Evolutionary conservation across 2,329 filamentous ascomycete genomes (phyloP).

Genomic region (Penicillium sp.): DNA sequence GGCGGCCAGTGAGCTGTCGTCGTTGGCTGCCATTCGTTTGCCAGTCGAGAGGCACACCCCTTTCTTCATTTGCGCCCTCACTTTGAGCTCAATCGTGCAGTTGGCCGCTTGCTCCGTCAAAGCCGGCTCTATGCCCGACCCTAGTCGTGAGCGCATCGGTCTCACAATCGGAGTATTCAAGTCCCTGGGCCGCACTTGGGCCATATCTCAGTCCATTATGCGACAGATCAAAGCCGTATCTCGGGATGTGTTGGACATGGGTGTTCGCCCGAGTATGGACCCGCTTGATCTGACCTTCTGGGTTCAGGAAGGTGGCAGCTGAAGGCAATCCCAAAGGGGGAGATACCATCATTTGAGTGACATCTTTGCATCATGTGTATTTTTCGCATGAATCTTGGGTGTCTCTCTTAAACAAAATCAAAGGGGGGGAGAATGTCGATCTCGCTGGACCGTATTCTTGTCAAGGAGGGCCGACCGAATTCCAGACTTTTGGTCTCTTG

Average conservation of each 20-base stretch:
- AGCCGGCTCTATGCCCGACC: conserved; percentile 57
- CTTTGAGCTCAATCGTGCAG: conserved; percentile 76
- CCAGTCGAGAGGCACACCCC: conserved; percentile 72
- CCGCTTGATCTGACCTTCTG: conserved; percentile 38
- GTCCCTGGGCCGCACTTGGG: conserved; percentile 68
- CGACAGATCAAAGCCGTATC: conserved; percentile 74
- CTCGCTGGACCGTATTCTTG: not conserved
- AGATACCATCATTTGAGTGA: not conserved
- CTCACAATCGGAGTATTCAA: conserved; percentile 76
- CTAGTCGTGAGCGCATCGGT: conserved; percentile 65
- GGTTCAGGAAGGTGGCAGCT: conserved; percentile 28
- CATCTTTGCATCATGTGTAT: not conserved
- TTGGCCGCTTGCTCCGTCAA: conserved; percentile 70
- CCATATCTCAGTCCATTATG: conserved; percentile 66
- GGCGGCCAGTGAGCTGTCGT: conserved; percentile 74
- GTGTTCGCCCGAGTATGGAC: conserved; percentile 37
- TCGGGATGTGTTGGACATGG: conserved; percentile 62
- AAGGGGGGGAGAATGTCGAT: not conserved
- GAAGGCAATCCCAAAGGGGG: conserved; percentile 1
- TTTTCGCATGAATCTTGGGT: not conserved
- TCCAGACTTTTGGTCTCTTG: not conserved
- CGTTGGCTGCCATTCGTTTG: conserved; percentile 60
- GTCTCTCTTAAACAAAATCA: not conserved
- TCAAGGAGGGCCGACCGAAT: not conserved
- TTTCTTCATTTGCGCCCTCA: conserved; percentile 79